Evolutionary conservation across 192 early-diverging fungal genomes (phyloP).

Genomic region (Geranomyces michiganensis): DNA sequence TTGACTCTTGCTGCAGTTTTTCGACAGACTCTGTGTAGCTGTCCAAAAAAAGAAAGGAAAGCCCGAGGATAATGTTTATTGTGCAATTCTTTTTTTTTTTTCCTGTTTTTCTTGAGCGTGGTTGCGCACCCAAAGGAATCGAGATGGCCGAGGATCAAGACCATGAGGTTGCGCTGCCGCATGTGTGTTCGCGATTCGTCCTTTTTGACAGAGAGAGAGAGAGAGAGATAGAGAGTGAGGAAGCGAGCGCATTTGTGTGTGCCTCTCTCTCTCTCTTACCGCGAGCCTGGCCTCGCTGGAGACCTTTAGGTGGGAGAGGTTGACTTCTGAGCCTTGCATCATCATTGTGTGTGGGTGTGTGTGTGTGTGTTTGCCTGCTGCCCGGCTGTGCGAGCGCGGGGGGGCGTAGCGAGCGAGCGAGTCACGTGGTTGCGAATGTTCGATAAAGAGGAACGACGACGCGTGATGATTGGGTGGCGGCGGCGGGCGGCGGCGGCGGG

Average conservation of each 20-base stretch:
- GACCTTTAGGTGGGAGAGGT: conserved; percentile 35
- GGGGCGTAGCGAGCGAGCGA: no score
- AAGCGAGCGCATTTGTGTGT: no score
- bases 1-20: conserved; percentile 49
- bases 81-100: not conserved
- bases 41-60: not conserved
- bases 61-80: not conserved
- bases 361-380: no score
- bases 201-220: conserved; percentile 23
- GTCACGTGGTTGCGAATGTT: no score
- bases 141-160: conserved; percentile 53
- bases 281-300: conserved; percentile 37
- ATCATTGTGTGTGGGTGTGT: conserved; percentile 20
- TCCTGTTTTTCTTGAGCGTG: not conserved
- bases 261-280: no score
- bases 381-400: no score
- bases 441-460: no score
- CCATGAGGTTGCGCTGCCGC: conserved; percentile 45
- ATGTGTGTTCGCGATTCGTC: conserved; percentile 41
- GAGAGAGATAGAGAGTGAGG: no score
- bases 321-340: conserved; percentile 36
- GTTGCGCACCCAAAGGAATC: conserved; percentile 48
- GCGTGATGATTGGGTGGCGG: no score
- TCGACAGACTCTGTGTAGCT: conserved; percentile 47
- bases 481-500: no score